phyloP scores from a whole-genome alignment of 306 rosid species.

The Medicago lupulina region DNA sequence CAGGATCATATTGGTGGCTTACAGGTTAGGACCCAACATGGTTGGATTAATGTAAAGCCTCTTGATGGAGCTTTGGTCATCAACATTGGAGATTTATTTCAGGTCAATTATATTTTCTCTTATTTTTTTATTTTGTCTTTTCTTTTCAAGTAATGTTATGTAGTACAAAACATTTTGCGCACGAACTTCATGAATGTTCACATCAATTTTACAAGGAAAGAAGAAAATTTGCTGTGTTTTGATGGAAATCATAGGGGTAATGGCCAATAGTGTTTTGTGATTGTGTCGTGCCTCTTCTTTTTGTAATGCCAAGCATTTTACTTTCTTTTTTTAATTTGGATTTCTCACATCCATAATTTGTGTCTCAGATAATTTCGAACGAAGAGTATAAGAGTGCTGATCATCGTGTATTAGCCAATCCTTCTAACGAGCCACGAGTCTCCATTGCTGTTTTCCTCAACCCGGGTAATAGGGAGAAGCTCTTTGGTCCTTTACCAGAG shows the following conservation, averaged over 20 bases:
- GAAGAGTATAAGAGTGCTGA: constrained; percentile 74
- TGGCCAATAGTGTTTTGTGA: not conserved
- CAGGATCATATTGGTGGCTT: constrained; percentile 88
- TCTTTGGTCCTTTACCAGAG: constrained; percentile 82
- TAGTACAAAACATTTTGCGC: too few species aligned
- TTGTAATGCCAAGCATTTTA: not conserved
- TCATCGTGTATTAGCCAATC: constrained; percentile 78
- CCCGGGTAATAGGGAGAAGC: constrained; percentile 56
- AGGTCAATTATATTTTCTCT: constrained; percentile 47
- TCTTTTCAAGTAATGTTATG: too few species aligned
- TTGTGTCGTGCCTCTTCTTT: not conserved
- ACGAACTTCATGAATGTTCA: too few species aligned
- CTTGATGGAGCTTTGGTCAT: constrained; percentile 73
- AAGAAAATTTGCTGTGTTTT: too few species aligned
- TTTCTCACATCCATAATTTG: not conserved
- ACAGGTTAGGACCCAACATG: constrained; percentile 61
- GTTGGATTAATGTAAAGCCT: constrained; percentile 78
- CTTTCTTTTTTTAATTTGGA: not conserved
- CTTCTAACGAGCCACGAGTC: constrained; percentile 53
- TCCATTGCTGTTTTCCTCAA: constrained; percentile 61
- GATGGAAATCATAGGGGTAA: too few species aligned
- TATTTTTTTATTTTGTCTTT: not conserved
- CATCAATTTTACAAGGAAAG: too few species aligned
- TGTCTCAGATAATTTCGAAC: constrained; percentile 60
- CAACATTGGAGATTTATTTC: constrained; percentile 83